Conservation (phyloP, 495 filamentous ascomycete genomes). For the Talaromyces wortmannii region DNA sequence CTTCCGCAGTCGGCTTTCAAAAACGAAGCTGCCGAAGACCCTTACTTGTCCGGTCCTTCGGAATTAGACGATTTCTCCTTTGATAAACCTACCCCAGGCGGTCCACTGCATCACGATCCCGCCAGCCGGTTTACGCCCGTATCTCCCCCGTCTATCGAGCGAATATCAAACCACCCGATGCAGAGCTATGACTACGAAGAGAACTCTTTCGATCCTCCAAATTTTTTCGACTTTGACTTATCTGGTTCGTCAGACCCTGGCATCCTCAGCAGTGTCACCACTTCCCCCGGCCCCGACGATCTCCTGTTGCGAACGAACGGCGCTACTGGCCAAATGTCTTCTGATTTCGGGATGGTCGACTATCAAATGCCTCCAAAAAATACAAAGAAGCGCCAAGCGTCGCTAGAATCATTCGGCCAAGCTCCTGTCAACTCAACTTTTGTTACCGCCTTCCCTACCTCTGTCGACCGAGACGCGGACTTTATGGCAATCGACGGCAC, state of each 20-base stretch:
- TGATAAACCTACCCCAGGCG: slow-evolving; percentile 9
- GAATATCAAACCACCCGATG: slow-evolving; percentile 1
- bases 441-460: neutral
- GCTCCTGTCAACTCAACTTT: neutral
- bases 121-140: neutral
- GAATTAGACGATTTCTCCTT: slow-evolving; percentile 35
- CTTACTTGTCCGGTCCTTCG: slow-evolving; percentile 30
- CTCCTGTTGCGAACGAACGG: slow-evolving; percentile 5
- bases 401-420: neutral
- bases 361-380: neutral
- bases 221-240: slow-evolving; percentile 12
- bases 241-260: slow-evolving; percentile 8
- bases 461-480: neutral
- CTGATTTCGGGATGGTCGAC: neutral
- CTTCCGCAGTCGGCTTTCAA: slow-evolving; percentile 7
- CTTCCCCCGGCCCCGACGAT: slow-evolving; percentile 11
- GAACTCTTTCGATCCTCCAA: neutral
- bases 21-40: slow-evolving; percentile 20
- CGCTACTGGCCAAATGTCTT: neutral
- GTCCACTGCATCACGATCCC: neutral
- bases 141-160: slow-evolving; percentile 9
- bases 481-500: neutral
- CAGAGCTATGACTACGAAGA: neutral
- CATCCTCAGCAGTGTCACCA: slow-evolving; percentile 16
- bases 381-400: neutral